A percentile compares a stretch with the other conserved stretches of the same genome.
Evolutionary conservation across 2,329 filamentous ascomycete species (phyloP).

Genomic region (Penicillium sp.): DNA sequence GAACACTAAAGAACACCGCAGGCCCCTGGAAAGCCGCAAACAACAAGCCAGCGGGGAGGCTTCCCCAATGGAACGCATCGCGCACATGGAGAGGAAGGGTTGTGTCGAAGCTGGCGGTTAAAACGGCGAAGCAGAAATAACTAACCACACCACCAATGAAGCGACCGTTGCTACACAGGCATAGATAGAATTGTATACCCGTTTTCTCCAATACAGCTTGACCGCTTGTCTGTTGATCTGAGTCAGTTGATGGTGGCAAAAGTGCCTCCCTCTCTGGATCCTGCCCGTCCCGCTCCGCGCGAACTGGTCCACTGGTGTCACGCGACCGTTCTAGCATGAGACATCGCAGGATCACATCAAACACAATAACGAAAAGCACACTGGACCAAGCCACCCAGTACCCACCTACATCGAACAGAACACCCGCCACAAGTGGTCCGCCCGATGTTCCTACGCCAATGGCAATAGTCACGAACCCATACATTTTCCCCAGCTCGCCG

Average conservation of each 20-base stretch:
- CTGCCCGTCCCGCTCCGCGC: neutral
- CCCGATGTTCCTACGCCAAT: constrained; percentile 28
- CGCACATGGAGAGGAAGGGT: constrained; percentile 58
- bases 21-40: constrained; percentile 62
- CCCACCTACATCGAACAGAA: constrained; percentile 29
- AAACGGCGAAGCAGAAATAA: constrained; percentile 48
- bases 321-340: constrained; percentile 25
- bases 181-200: constrained; percentile 32
- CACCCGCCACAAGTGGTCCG: constrained; percentile 31
- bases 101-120: constrained; percentile 57
- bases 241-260: neutral
- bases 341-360: constrained; percentile 32
- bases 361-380: constrained; percentile 26
- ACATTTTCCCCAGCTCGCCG: constrained; percentile 27
- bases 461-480: constrained; percentile 27
- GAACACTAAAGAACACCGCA: constrained; percentile 56
- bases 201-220: neutral
- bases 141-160: constrained; percentile 46
- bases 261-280: constrained; percentile 1
- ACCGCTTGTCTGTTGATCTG: neutral
- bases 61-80: constrained; percentile 54
- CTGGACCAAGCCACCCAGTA: constrained; percentile 34
- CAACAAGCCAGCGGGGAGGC: constrained; percentile 55
- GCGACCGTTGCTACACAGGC: constrained; percentile 44
- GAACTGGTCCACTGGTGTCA: neutral